Evolutionary conservation across 176 grass and related monocot species (phyloP).

Genomic region (Carex myosuroides): DNA sequence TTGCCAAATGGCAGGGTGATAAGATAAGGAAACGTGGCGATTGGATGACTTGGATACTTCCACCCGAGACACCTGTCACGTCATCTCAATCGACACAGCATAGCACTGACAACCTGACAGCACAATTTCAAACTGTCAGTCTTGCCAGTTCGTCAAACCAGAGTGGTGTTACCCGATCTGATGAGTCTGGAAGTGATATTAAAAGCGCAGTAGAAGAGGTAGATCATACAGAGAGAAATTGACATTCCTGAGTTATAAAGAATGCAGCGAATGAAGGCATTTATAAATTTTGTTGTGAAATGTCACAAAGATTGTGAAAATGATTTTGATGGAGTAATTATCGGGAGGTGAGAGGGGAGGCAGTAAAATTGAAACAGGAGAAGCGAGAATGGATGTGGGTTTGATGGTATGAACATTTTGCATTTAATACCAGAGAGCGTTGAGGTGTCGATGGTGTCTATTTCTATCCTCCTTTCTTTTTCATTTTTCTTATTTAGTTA

Average conservation of each 20-base stretch:
- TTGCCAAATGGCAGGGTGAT: conserved; percentile 28
- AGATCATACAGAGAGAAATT: conserved; percentile 20
- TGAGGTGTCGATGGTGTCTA: neutral
- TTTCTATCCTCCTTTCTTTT: neutral
- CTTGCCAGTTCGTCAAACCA: neutral
- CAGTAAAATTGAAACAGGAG: conserved; percentile 9
- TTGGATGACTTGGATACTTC: conserved; percentile 39
- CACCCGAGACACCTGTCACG: conserved; percentile 9
- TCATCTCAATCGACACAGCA: conserved; percentile 8
- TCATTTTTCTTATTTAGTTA: neutral
- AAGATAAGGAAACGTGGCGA: conserved; percentile 41
- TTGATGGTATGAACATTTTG: conserved; percentile 14
- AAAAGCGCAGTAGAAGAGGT: conserved; percentile 7
- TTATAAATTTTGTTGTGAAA: conserved; percentile 16
- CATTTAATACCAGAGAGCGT: conserved; percentile 1
- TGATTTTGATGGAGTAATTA: neutral
- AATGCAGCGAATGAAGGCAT: conserved; percentile 11
- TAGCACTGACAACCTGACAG: conserved; percentile 14
- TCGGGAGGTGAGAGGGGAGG: neutral
- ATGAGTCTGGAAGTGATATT: conserved; percentile 23
- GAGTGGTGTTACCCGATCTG: conserved; percentile 11
- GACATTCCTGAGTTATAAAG: neutral
- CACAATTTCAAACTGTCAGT: conserved; percentile 23
- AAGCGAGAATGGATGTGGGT: neutral
- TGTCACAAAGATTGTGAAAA: conserved; percentile 9